phyloP scores from a whole-genome alignment of 2,329 filamentous ascomycete species.

The Monosporascus ibericus region DNA sequence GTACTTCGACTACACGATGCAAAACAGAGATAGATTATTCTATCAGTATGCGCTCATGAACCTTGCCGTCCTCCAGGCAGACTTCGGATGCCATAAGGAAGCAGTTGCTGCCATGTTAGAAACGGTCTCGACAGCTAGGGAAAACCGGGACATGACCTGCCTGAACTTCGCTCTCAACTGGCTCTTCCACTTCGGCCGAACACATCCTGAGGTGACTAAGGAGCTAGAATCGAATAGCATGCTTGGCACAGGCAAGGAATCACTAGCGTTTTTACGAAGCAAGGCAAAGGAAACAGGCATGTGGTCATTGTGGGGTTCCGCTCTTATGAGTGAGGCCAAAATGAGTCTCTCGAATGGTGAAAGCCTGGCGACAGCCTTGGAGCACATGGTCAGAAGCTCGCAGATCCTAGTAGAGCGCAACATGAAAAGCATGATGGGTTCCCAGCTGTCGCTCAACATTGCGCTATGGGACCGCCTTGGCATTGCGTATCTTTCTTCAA shows the following conservation, averaged over 20 bases:
- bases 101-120: slow-evolving; percentile 93
- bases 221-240: slow-evolving; percentile 66
- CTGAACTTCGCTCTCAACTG: slow-evolving; percentile 94
- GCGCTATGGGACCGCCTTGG: slow-evolving; percentile 74
- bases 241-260: slow-evolving; percentile 74
- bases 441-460: slow-evolving; percentile 66
- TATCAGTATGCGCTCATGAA: slow-evolving; percentile 96
- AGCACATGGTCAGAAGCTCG: slow-evolving; percentile 75
- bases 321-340: slow-evolving; percentile 80
- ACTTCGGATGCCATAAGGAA: slow-evolving; percentile 87
- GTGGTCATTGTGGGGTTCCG: slow-evolving; percentile 78
- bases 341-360: slow-evolving; percentile 67
- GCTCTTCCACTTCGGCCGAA: slow-evolving; percentile 90
- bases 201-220: slow-evolving; percentile 69
- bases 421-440: slow-evolving; percentile 65
- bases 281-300: slow-evolving; percentile 83
- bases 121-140: slow-evolving; percentile 86
- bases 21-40: slow-evolving; percentile 72
- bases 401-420: slow-evolving; percentile 75
- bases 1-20: slow-evolving; percentile 96
- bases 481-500: slow-evolving; percentile 45
- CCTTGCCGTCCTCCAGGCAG: slow-evolving; percentile 85
- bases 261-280: slow-evolving; percentile 72
- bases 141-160: slow-evolving; percentile 87
- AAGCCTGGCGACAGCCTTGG: slow-evolving; percentile 58